phyloP scores from a whole-genome alignment of 805 yeast genomes.

The Komagataella ulmi region DNA sequence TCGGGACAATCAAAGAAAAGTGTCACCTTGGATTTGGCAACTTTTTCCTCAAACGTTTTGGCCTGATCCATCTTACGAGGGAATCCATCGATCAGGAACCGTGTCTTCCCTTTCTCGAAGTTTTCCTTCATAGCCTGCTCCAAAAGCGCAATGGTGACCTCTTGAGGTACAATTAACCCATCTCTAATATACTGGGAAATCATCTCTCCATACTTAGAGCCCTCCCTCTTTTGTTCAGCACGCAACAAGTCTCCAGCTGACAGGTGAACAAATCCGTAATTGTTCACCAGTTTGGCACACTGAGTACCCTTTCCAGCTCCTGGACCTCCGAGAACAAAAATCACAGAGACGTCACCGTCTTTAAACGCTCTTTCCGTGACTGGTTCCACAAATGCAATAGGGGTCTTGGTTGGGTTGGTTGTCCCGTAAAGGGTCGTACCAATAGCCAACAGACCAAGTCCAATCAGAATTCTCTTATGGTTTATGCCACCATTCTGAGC shows the following conservation, averaged over 20 bases:
- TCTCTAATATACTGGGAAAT: constrained; percentile 76
- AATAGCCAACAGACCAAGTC: constrained; percentile 15
- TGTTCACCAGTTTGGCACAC: constrained; percentile 71
- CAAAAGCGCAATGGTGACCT: constrained; percentile 73
- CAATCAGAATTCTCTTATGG: constrained; percentile 4
- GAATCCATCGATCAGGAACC: constrained; percentile 87
- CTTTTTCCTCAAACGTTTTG: constrained; percentile 68
- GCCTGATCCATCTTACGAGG: constrained; percentile 99
- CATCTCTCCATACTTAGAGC: constrained; percentile 74
- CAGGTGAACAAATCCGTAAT: constrained; percentile 73
- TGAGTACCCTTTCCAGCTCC: constrained; percentile 98
- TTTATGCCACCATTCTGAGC: neutral
- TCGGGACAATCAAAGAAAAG: constrained; percentile 77
- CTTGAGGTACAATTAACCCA: constrained; percentile 90
- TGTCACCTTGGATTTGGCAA: constrained; percentile 59
- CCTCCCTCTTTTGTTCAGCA: constrained; percentile 78
- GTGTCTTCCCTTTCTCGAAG: constrained; percentile 32
- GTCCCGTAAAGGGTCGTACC: constrained; percentile 20
- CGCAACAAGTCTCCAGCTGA: constrained; percentile 95
- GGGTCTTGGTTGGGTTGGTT: constrained; percentile 15
- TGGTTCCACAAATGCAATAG: constrained; percentile 20
- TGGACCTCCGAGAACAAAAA: constrained; percentile 93
- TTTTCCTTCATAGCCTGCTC: constrained; percentile 62
- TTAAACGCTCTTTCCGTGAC: constrained; percentile 31
- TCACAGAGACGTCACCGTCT: constrained; percentile 58